These are phyloP conservation scores for Colletotrichum sp. DNA, from an alignment of 2,329 filamentous ascomycete species.

Conservation along the genomic window DNA sequence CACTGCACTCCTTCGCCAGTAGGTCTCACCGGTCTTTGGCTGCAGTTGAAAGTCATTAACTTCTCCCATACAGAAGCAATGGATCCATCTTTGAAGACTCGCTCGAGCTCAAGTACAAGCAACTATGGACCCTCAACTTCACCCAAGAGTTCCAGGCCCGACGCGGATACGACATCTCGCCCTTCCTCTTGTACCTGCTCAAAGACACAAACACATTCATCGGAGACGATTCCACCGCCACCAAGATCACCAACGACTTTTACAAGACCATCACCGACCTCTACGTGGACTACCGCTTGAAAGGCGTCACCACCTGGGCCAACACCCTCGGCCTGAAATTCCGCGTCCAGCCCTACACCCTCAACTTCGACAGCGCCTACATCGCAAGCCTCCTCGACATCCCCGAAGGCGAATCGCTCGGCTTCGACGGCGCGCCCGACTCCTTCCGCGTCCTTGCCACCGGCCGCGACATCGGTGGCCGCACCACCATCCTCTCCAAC, in stretches of 20 bases:
- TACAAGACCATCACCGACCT: background rate
- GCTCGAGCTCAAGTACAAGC: background rate
- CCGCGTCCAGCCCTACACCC: background rate
- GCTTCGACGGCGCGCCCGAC: background rate
- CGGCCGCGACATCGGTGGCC: background rate
- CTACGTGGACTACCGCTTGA: background rate
- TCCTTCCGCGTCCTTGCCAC: background rate
- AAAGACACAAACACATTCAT: background rate
- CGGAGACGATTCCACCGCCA: background rate
- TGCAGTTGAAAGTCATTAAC: rapidly evolving
- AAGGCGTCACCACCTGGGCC: background rate
- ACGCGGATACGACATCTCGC: background rate
- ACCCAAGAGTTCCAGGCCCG: background rate
- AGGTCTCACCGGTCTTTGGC: background rate
- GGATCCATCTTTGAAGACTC: background rate
- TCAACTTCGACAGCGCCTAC: background rate
- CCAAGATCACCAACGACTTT: background rate
- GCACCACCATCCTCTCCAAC: background rate
- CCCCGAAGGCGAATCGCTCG: background rate
- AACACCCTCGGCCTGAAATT: background rate
- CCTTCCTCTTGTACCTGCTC: background rate
- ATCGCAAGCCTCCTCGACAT: background rate
- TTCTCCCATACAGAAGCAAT: background rate
- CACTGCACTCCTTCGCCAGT: background rate
- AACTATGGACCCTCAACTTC: background rate